Percentiles rank a stretch among this genome's conserved stretches.
Conservation (phyloP, 306 rosid species). For the Dryas drummondii region DNA sequence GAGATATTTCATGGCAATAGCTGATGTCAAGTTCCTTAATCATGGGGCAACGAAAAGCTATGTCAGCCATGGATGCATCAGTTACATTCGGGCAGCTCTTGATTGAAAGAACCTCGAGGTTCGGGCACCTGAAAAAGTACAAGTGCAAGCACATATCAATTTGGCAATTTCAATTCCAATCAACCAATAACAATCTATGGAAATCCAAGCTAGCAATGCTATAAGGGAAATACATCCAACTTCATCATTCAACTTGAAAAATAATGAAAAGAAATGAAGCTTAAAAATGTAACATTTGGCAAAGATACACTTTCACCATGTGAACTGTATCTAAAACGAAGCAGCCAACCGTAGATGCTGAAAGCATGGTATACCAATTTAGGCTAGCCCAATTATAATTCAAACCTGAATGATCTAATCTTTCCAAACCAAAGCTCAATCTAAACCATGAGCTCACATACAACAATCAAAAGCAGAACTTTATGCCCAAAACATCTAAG, state of each 20-base stretch:
- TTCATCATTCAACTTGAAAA: not conserved
- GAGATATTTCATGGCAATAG: conserved; percentile 60
- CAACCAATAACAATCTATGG: too few species aligned
- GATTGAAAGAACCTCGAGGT: conserved; percentile 73
- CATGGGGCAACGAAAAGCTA: conserved; percentile 48
- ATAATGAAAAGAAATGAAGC: not conserved
- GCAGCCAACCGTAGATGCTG: not conserved
- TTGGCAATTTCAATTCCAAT: not conserved
- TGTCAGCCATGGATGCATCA: conserved; percentile 54
- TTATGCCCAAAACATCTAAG: not conserved
- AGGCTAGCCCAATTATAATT: not conserved
- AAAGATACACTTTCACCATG: not conserved
- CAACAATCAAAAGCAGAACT: not conserved
- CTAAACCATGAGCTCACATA: not conserved
- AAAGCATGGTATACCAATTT: not conserved
- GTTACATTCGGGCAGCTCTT: conserved; percentile 76
- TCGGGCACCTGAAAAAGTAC: conserved; percentile 51
- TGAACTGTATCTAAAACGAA: not conserved
- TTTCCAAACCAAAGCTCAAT: not conserved
- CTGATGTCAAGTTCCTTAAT: conserved; percentile 60
- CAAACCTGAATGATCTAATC: not conserved
- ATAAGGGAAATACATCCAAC: not conserved
- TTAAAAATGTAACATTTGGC: not conserved
- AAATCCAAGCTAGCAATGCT: not conserved
- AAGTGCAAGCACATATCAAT: conserved; percentile 3